Evolutionary conservation across 140 eudicot genomes (phyloP).

Genomic region (Anethum foeniculum): DNA sequence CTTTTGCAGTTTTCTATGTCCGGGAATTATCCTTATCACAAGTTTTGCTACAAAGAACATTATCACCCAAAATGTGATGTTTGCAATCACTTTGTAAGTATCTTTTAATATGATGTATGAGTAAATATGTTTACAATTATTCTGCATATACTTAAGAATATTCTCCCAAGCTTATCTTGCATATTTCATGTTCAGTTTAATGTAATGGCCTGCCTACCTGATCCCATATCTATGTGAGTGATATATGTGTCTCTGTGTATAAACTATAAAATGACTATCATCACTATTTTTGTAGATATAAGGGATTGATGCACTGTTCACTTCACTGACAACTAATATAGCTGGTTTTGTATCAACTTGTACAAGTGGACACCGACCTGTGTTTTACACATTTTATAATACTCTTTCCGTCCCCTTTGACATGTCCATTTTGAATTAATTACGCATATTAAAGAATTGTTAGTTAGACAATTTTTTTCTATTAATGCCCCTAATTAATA

Average conservation of each 20-base stretch:
- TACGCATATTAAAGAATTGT: too few species aligned
- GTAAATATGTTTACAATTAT: neutral
- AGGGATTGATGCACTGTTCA: neutral
- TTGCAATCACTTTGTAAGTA: slow-evolving; percentile 75
- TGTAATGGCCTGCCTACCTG: neutral
- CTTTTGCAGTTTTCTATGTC: slow-evolving; percentile 57
- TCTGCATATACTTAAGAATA: neutral
- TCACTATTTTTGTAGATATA: neutral
- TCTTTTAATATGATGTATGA: slow-evolving; percentile 1
- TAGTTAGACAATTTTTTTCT: too few species aligned
- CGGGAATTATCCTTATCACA: slow-evolving; percentile 65
- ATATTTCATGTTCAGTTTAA: neutral
- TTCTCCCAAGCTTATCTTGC: neutral
- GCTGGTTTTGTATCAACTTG: neutral
- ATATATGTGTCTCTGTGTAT: neutral
- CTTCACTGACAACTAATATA: neutral
- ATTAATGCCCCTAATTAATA: too few species aligned
- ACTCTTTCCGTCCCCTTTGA: too few species aligned
- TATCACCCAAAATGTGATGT: slow-evolving; percentile 80
- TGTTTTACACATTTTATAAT: neutral
- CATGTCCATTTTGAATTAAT: too few species aligned
- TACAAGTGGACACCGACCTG: neutral
- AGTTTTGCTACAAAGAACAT: slow-evolving; percentile 67
- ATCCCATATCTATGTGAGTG: neutral
- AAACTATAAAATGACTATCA: neutral